phyloP scores from a whole-genome alignment of 2,329 filamentous ascomycete genomes.

The Cercospora sesami region DNA sequence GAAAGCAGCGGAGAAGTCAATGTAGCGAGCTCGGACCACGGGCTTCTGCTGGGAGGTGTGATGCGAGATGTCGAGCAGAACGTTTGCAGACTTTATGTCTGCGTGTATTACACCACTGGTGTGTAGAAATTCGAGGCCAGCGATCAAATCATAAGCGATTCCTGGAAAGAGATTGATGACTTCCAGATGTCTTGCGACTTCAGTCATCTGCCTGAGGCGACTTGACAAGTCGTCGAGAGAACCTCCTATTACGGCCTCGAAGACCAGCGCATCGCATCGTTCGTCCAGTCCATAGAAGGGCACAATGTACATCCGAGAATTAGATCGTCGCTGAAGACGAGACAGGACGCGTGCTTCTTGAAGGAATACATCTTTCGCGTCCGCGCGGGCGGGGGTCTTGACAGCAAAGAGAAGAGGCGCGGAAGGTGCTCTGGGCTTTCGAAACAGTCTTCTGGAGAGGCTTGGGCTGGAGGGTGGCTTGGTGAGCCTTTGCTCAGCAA shows the following conservation, averaged over 20 bases:
- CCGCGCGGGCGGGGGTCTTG: conserved; percentile 37
- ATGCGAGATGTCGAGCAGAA: conserved; percentile 41
- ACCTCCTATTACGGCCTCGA: conserved; percentile 38
- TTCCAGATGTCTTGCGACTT: conserved; percentile 39
- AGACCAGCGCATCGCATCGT: conserved; percentile 36
- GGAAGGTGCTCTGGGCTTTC: conserved; percentile 20
- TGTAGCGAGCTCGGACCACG: conserved; percentile 38
- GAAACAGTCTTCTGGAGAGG: conserved; percentile 18
- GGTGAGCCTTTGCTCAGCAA: conserved; percentile 32
- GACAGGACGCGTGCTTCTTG: conserved; percentile 40
- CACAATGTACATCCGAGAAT: conserved; percentile 33
- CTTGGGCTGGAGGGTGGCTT: conserved; percentile 24
- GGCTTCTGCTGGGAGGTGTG: conserved; percentile 27
- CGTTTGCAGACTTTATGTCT: conserved; percentile 52
- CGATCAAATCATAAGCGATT: conserved; percentile 44
- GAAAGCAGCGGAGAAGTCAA: conserved; percentile 49
- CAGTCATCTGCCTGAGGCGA: conserved; percentile 36
- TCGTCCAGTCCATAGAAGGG: conserved; percentile 39
- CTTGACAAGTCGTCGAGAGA: conserved; percentile 35
- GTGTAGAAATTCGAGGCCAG: conserved; percentile 47
- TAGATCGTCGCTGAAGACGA: conserved; percentile 31
- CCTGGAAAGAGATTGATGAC: conserved; percentile 43
- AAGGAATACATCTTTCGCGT: conserved; percentile 38
- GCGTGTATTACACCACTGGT: conserved; percentile 44
- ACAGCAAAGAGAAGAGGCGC: conserved; percentile 35